Evolutionary conservation across 116 monocot species (phyloP).

Genomic region (Zostera marina): DNA sequence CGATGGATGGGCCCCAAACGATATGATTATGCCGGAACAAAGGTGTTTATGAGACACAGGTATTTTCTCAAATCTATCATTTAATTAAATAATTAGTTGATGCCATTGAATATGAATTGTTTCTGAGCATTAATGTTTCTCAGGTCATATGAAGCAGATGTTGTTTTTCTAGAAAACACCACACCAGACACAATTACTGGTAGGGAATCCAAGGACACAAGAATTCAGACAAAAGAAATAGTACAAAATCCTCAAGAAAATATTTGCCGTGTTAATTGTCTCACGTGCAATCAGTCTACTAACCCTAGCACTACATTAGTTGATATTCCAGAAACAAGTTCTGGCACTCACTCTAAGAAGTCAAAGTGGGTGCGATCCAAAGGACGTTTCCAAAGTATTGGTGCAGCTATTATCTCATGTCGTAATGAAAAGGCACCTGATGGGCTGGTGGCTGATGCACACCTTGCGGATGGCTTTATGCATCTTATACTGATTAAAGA

Average conservation of each 20-base stretch:
- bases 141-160: conserved; percentile 75
- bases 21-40: conserved; percentile 88
- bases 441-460: conserved; percentile 81
- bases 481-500: conserved; percentile 85
- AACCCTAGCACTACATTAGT: conserved; percentile 6
- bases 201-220: conserved; percentile 5
- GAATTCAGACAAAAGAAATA: conserved; percentile 4
- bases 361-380: conserved; percentile 40
- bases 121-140: conserved; percentile 5
- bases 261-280: conserved; percentile 45
- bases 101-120: not conserved
- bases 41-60: conserved; percentile 90
- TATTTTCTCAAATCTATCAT: conserved; percentile 8
- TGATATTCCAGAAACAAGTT: conserved; percentile 9
- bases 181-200: conserved; percentile 5
- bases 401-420: conserved; percentile 82
- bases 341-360: conserved; percentile 11
- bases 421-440: conserved; percentile 89
- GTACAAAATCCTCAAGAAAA: conserved; percentile 4
- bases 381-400: conserved; percentile 68
- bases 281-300: conserved; percentile 22
- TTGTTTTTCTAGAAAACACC: conserved; percentile 41
- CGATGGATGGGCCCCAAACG: conserved; percentile 93
- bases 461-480: conserved; percentile 80
- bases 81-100: not conserved